phyloP scores from a whole-genome alignment of 1,139 yeast species.

The Insectozyma bohioensis region DNA sequence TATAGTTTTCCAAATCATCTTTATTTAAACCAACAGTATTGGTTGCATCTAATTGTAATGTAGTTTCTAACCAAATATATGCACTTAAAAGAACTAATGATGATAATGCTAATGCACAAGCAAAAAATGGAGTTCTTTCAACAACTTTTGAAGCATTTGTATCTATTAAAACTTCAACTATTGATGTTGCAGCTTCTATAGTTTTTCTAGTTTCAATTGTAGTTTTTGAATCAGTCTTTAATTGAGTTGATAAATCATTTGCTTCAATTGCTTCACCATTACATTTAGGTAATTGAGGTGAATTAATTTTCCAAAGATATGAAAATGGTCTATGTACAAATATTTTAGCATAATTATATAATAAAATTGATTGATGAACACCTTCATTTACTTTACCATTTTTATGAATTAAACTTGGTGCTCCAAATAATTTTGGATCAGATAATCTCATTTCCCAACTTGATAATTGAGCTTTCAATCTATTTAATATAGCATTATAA shows the following conservation, averaged over 20 bases:
- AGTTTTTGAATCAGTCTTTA: conserved; percentile 34
- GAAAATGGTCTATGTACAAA: conserved; percentile 53
- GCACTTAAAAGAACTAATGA: conserved; percentile 50
- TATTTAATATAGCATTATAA: conserved; percentile 29
- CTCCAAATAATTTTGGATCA: conserved; percentile 40
- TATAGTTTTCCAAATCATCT: conserved; percentile 39
- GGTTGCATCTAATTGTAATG: conserved; percentile 10
- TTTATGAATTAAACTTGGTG: conserved; percentile 40
- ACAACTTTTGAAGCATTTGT: conserved; percentile 41
- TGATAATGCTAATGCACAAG: conserved; percentile 52
- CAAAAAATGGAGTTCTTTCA: conserved; percentile 48
- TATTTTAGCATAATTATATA: conserved; percentile 48
- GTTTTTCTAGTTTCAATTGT: conserved; percentile 51
- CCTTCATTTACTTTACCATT: conserved; percentile 50
- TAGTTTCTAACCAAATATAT: conserved; percentile 46
- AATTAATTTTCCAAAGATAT: conserved; percentile 48
- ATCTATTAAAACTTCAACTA: conserved; percentile 44
- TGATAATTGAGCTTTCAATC: conserved; percentile 43
- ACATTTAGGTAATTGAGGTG: conserved; percentile 42
- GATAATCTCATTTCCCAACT: conserved; percentile 48
- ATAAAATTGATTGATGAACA: conserved; percentile 45
- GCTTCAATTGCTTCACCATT: conserved; percentile 14
- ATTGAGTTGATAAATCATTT: conserved; percentile 12
- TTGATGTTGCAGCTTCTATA: conserved; percentile 50
- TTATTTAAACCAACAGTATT: conserved; percentile 17